Evolutionary conservation across 345 rosid species (phyloP).

Genomic region (Lepidium sativum): DNA sequence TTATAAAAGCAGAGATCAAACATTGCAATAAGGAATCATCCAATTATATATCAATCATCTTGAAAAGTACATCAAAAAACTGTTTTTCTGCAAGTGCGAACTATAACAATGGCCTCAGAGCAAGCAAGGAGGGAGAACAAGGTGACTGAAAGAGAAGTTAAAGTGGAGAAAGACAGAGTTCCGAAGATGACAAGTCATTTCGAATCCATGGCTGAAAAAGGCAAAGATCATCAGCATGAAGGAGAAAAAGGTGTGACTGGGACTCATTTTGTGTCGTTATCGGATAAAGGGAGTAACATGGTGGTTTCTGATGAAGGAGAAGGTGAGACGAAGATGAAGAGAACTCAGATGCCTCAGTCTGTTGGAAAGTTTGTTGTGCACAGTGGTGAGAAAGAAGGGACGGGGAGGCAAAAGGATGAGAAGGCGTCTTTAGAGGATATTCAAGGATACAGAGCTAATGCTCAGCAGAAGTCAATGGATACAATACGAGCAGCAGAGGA

Average conservation of each 20-base stretch:
- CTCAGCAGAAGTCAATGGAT: slow-evolving; percentile 50
- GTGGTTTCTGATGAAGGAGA: slow-evolving; percentile 16
- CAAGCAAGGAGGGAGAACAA: slow-evolving; percentile 44
- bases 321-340: slow-evolving; percentile 18
- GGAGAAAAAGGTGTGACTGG: slow-evolving; percentile 23
- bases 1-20: slow-evolving; percentile 16
- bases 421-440: slow-evolving; percentile 38
- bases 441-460: slow-evolving; percentile 33
- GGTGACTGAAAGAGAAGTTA: slow-evolving; percentile 34
- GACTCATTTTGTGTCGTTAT: slow-evolving; percentile 29
- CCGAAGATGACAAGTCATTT: slow-evolving; percentile 60
- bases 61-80: neutral
- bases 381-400: slow-evolving; percentile 1
- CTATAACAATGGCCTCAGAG: slow-evolving; percentile 49
- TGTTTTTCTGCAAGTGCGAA: neutral
- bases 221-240: neutral
- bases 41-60: neutral
- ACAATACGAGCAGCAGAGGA: slow-evolving; percentile 40
- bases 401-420: neutral
- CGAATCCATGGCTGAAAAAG: slow-evolving; percentile 35
- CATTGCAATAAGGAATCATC: neutral
- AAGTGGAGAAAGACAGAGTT: slow-evolving; percentile 47
- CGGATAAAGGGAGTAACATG: slow-evolving; percentile 12
- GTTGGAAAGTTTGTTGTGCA: slow-evolving; percentile 30
- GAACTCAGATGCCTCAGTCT: slow-evolving; percentile 10